These are phyloP conservation scores for Tephrocybe sp. DNA, from an alignment of 768 basidiomycete genomes.

Conservation along the genomic window DNA sequence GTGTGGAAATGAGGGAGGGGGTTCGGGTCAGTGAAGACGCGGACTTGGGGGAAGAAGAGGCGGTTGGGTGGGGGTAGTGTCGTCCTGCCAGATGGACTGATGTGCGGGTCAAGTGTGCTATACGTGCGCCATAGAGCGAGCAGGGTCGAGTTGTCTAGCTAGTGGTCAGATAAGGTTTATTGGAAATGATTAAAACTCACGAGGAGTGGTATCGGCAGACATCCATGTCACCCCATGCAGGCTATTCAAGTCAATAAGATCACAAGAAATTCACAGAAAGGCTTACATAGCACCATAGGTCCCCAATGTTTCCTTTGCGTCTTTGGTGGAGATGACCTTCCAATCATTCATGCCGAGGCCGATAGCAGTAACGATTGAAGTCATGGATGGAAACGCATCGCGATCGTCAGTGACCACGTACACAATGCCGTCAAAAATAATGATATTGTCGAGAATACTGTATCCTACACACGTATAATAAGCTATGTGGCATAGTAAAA, in stretches of 20 bases:
- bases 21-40: conserved; percentile 53
- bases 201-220: conserved; percentile 49
- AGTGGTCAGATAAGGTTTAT: conserved; percentile 1
- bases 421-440: conserved; percentile 68
- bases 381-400: conserved; percentile 56
- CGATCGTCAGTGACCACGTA: conserved; percentile 74
- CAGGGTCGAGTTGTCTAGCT: conserved; percentile 64
- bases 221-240: conserved; percentile 74
- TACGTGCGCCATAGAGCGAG: conserved; percentile 80
- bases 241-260: conserved; percentile 29
- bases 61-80: conserved; percentile 68
- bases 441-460: conserved; percentile 82
- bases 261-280: neutral
- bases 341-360: conserved; percentile 47
- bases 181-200: conserved; percentile 33
- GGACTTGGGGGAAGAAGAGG: conserved; percentile 71
- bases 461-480: conserved; percentile 52
- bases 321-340: conserved; percentile 52
- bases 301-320: conserved; percentile 52
- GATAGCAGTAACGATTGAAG: conserved; percentile 47
- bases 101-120: conserved; percentile 54
- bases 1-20: conserved; percentile 33
- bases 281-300: conserved; percentile 52
- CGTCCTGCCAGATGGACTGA: conserved; percentile 43
- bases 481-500: neutral